A percentile compares a stretch with the other conserved stretches of the same genome.
Evolutionary conservation across 306 rosid species (phyloP).

Genomic region (Citrullus colocynthis): DNA sequence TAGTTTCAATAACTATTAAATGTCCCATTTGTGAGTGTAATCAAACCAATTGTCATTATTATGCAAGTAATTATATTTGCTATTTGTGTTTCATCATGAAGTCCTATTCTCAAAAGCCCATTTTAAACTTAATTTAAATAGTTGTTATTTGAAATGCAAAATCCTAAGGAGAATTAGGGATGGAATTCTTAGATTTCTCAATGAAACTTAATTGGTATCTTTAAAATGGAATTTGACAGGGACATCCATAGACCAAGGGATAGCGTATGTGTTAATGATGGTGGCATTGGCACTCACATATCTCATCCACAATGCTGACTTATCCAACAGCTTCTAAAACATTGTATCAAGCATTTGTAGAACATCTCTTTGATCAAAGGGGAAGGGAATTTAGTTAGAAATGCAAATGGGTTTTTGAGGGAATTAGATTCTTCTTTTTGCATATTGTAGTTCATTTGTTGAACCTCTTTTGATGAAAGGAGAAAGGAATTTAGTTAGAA

Average conservation of each 20-base stretch:
- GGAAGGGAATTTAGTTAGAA: neutral
- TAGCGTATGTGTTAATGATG: conserved; percentile 67
- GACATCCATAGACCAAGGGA: conserved; percentile 68
- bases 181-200: neutral
- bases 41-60: neutral
- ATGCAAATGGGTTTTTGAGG: neutral
- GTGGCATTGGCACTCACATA: conserved; percentile 68
- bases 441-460: neutral
- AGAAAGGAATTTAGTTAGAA: neutral
- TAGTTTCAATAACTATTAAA: neutral
- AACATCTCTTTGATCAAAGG: neutral
- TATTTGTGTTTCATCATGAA: neutral
- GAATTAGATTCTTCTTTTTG: neutral
- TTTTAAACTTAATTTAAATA: neutral
- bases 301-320: conserved; percentile 51
- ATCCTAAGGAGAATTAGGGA: neutral
- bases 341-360: neutral
- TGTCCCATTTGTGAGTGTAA: neutral
- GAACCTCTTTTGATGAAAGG: neutral
- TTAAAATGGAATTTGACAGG: conserved; percentile 21
- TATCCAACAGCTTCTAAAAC: conserved; percentile 19
- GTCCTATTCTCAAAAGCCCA: neutral
- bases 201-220: neutral
- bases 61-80: neutral
- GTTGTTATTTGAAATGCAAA: neutral